Percentiles rank a stretch among this genome's conserved stretches.
These are phyloP conservation scores for Coccomyxa sp. DNA, from an alignment of 139 green algal genomes.

Conservation along the genomic window DNA sequence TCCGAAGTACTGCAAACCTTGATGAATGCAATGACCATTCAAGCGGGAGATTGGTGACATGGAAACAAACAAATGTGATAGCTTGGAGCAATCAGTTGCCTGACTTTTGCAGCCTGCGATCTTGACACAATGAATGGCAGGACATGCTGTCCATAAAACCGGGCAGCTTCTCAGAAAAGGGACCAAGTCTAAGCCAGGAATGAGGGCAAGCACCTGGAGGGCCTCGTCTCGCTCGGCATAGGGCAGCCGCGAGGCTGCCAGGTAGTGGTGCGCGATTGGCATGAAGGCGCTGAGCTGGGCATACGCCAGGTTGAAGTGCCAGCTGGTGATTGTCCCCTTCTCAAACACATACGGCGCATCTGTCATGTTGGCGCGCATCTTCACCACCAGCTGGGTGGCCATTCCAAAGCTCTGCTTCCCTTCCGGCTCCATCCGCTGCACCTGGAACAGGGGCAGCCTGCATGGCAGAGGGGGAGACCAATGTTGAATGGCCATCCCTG, in stretches of 20 bases:
- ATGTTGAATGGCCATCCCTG: background rate
- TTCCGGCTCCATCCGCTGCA: constrained; percentile 29
- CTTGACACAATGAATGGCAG: too few species aligned
- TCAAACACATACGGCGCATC: constrained; percentile 66
- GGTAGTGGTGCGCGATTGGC: constrained; percentile 56
- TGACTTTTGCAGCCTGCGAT: too few species aligned
- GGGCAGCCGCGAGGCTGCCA: constrained; percentile 51
- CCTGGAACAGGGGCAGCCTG: constrained; percentile 39
- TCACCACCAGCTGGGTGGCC: constrained; percentile 23
- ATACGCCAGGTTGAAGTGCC: constrained; percentile 67
- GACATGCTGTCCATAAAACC: too few species aligned
- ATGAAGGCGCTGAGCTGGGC: constrained; percentile 56
- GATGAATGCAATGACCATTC: too few species aligned
- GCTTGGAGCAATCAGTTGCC: too few species aligned
- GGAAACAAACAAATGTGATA: too few species aligned
- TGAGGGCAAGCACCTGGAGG: constrained; percentile 35
- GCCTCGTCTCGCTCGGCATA: constrained; percentile 36
- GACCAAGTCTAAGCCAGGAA: too few species aligned
- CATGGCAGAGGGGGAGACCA: background rate
- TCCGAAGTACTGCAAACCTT: too few species aligned
- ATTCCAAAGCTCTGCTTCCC: constrained; percentile 19
- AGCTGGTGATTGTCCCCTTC: constrained; percentile 22
- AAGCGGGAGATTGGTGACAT: too few species aligned
- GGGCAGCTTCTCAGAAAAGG: too few species aligned
- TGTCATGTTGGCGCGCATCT: constrained; percentile 71